These are phyloP conservation scores for Microstroma glucosiphilum DNA, from an alignment of 1,284 basidiomycete genomes.

Conservation along the genomic window DNA sequence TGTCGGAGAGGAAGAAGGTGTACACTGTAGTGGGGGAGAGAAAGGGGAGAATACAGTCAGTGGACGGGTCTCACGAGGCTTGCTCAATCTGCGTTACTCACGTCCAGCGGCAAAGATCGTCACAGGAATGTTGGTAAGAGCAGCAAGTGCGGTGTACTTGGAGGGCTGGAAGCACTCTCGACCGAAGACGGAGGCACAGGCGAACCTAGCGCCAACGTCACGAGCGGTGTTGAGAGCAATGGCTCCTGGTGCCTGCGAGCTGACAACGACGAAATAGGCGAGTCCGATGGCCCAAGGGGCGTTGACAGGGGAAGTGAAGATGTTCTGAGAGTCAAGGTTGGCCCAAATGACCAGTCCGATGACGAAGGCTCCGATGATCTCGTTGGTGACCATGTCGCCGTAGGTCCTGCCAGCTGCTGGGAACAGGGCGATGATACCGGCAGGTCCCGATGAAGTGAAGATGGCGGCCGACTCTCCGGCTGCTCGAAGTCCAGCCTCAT, in stretches of 20 bases:
- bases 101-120: conserved; percentile 24
- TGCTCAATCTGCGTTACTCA: too few relatives aligned
- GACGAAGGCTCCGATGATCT: conserved; percentile 30
- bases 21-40: conserved; percentile 16
- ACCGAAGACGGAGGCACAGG: conserved; percentile 34
- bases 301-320: conserved; percentile 27
- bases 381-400: conserved; percentile 33
- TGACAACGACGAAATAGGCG: conserved; percentile 7
- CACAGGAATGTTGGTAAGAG: conserved; percentile 36
- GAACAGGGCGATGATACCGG: conserved; percentile 36
- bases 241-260: conserved; percentile 14
- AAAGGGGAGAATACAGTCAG: too few relatives aligned
- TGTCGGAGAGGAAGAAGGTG: conserved; percentile 40
- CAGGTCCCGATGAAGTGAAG: conserved; percentile 33
- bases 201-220: conserved; percentile 31
- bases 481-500: conserved; percentile 20
- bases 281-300: conserved; percentile 39
- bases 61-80: too few relatives aligned
- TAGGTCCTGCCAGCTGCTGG: conserved; percentile 25
- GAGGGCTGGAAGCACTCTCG: conserved; percentile 32
- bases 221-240: conserved; percentile 36
- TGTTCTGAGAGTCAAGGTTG: conserved; percentile 34
- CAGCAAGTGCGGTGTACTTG: conserved; percentile 30
- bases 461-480: conserved; percentile 23
- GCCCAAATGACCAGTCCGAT: conserved; percentile 38